phyloP scores from a whole-genome alignment of 371 early-diverging fungal genomes.

The Apophysomyces variabilis region DNA sequence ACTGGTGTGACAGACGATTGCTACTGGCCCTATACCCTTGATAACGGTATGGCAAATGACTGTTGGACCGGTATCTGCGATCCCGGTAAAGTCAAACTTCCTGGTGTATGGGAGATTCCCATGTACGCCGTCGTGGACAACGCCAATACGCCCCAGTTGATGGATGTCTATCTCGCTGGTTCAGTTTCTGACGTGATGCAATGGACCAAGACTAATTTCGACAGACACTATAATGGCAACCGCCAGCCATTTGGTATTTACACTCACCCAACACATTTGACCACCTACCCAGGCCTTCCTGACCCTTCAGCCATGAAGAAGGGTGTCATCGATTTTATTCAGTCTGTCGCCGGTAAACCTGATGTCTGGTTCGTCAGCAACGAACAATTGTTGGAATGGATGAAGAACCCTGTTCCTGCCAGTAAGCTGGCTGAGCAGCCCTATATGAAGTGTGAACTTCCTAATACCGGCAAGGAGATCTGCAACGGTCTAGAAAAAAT shows the following conservation, averaged over 20 bases:
- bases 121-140: slow-evolving; percentile 61
- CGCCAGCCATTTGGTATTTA: slow-evolving; percentile 76
- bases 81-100: slow-evolving; percentile 48
- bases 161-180: slow-evolving; percentile 75
- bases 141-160: slow-evolving; percentile 54
- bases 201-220: slow-evolving; percentile 66
- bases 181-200: slow-evolving; percentile 47
- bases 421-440: slow-evolving; percentile 56
- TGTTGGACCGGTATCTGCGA: slow-evolving; percentile 70
- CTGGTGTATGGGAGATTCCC: slow-evolving; percentile 77
- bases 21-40: slow-evolving; percentile 80
- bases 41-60: slow-evolving; percentile 73
- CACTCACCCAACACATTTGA: slow-evolving; percentile 51
- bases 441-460: slow-evolving; percentile 65
- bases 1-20: slow-evolving; percentile 55
- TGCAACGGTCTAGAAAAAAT: slow-evolving; percentile 74
- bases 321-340: slow-evolving; percentile 54
- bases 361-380: slow-evolving; percentile 74
- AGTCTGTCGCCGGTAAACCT: slow-evolving; percentile 52
- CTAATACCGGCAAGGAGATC: slow-evolving; percentile 71
- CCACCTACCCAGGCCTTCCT: slow-evolving; percentile 40
- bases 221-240: slow-evolving; percentile 66
- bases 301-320: slow-evolving; percentile 38
- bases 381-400: slow-evolving; percentile 69
- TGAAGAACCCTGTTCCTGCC: slow-evolving; percentile 72